Evolutionary conservation across 176 grass and related monocot genomes (phyloP).

Genomic region (Triticum turgidum): DNA sequence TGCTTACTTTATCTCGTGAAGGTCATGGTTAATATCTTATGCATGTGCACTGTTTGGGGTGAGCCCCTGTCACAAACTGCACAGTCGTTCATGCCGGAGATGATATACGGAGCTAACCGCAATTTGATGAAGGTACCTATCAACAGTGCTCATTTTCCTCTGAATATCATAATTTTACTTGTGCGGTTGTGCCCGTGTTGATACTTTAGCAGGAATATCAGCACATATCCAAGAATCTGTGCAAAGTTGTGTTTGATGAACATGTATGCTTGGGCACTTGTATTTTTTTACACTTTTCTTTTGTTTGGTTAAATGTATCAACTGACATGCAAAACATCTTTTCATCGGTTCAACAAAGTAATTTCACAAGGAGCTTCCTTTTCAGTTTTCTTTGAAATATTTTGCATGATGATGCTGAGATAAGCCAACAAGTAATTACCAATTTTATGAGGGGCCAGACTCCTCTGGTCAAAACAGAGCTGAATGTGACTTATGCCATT

Average conservation of each 20-base stretch:
- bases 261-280: not conserved
- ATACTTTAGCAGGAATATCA: not conserved
- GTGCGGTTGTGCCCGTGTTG: not conserved
- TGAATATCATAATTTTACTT: not conserved
- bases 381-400: not conserved
- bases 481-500: not conserved
- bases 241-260: slow-evolving; percentile 17
- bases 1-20: slow-evolving; percentile 39
- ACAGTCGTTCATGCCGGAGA: slow-evolving; percentile 94
- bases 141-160: not conserved
- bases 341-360: not conserved
- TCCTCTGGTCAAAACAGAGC: not conserved
- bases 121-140: slow-evolving; percentile 79
- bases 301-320: slow-evolving; percentile 4
- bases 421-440: not conserved
- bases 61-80: slow-evolving; percentile 98
- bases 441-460: not conserved
- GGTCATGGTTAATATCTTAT: slow-evolving; percentile 96
- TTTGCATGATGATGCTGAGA: not conserved
- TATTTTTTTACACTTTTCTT: not conserved
- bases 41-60: slow-evolving; percentile 97
- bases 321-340: not conserved
- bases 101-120: slow-evolving; percentile 83
- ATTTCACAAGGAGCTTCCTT: slow-evolving; percentile 14
- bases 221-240: not conserved